These are phyloP conservation scores for Verruconis gallopava DNA, from an alignment of 2,329 filamentous ascomycete species.

Conservation along the genomic window DNA sequence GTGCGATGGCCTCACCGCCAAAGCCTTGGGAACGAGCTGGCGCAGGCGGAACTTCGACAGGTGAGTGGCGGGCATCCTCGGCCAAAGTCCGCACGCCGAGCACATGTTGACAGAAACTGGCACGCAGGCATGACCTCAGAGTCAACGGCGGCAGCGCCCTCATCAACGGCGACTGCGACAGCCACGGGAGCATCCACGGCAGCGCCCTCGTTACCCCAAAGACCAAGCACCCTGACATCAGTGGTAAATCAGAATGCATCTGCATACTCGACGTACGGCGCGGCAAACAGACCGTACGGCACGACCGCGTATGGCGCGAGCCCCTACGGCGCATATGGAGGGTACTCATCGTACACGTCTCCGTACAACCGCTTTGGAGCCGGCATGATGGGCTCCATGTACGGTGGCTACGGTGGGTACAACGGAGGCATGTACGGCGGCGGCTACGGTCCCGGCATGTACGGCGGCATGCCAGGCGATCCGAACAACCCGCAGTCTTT, in stretches of 20 bases:
- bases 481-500: slow-evolving; percentile 76
- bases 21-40: slow-evolving; percentile 92
- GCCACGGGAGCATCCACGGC: slow-evolving; percentile 23
- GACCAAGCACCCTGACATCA: slow-evolving; percentile 63
- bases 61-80: neutral
- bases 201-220: slow-evolving; percentile 62
- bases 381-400: slow-evolving; percentile 24
- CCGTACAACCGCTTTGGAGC: slow-evolving; percentile 42
- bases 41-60: slow-evolving; percentile 29
- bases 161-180: no score
- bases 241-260: slow-evolving; percentile 81
- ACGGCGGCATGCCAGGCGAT: slow-evolving; percentile 30
- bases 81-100: no score
- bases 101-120: neutral
- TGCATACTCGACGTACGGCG: slow-evolving; percentile 56
- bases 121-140: slow-evolving; percentile 22
- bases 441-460: slow-evolving; percentile 37
- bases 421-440: slow-evolving; percentile 21
- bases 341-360: slow-evolving; percentile 41
- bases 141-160: slow-evolving; percentile 27
- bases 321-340: slow-evolving; percentile 32
- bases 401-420: slow-evolving; percentile 19
- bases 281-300: slow-evolving; percentile 39
- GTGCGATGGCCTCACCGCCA: slow-evolving; percentile 57
- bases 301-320: slow-evolving; percentile 30